A percentile compares a stretch with the other conserved stretches of the same genome.
phyloP scores from a whole-genome alignment of 2,329 filamentous ascomycete genomes.

The Pseudocercospora macadamiae region DNA sequence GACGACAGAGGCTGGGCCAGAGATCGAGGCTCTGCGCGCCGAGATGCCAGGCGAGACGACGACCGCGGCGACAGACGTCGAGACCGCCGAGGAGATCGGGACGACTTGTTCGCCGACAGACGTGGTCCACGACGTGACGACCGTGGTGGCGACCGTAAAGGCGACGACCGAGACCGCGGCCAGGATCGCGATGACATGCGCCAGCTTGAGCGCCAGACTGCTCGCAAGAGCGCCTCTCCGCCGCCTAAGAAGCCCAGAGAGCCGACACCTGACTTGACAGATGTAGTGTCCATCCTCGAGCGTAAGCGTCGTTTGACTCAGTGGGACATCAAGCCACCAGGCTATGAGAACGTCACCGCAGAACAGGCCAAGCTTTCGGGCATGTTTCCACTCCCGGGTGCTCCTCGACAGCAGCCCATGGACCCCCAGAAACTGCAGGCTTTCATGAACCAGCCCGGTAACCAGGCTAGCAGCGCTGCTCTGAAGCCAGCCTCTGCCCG shows the following conservation, averaged over 20 bases:
- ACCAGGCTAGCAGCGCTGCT: constrained; percentile 70
- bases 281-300: constrained; percentile 78
- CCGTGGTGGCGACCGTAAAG: constrained; percentile 49
- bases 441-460: constrained; percentile 88
- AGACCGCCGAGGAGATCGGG: constrained; percentile 52
- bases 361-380: constrained; percentile 98
- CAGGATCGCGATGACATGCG: constrained; percentile 41
- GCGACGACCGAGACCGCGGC: constrained; percentile 40
- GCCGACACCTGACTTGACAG: constrained; percentile 91
- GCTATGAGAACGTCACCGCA: constrained; percentile 96
- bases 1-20: constrained; percentile 63
- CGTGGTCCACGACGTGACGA: constrained; percentile 43
- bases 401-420: constrained; percentile 92
- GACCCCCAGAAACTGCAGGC: constrained; percentile 91
- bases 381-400: constrained; percentile 97
- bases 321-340: constrained; percentile 98
- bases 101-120: constrained; percentile 35
- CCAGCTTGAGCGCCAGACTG: constrained; percentile 42
- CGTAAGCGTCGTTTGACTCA: constrained; percentile 93
- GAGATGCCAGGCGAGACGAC: constrained; percentile 60
- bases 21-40: constrained; percentile 70
- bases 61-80: constrained; percentile 49
- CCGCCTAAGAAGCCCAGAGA: constrained; percentile 89
- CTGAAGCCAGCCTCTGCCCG: constrained; percentile 91
- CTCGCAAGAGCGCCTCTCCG: constrained; percentile 72